Base-by-base conservation (phyloP, 2,329 filamentous ascomycete species). In the Lachnellula hyalina region DNA sequence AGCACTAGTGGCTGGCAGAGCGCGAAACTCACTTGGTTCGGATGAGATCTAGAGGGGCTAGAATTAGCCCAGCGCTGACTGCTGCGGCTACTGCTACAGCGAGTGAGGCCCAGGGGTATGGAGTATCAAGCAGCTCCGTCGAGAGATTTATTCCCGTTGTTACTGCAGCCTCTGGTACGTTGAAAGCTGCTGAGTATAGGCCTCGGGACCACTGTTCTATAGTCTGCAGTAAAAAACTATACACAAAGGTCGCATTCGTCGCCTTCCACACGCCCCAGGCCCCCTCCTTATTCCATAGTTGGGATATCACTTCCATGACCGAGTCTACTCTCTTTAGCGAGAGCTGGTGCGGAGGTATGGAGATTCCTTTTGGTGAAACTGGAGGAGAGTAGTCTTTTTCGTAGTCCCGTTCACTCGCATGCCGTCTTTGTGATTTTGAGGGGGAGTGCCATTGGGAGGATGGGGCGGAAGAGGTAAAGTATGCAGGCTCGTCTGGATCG, bases 231-330 rank as follows among this genome's bases (percentile, higher is more conserved):
- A 97, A 78, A 47, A 96, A 83, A 0, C 86, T 89, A 73, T 97
- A 96, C 49, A 97, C 78, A 67, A 97, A 99, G 1, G 91, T 95
- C 14, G 89, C 84, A 69, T 97, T 97, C 38, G 91, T 90, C 8
- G 87, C 85, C 71, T 96, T 96, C 92, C 93, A 99, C 5, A 96
- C 85, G 4, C 94, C 94, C 79, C 91, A 92, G 0, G 86, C 86
- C 36, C 91, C 90, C 69, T 96, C 93, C 63, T 88, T 93, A 47
- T 86, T 81, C 89, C 94, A 97, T 19, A 97, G 75, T 68, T 95
- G 88, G 6, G 86, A 85, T 57, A 99, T 82, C 2, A 94, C 90
- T 62, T 96, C 90, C 64, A 92, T 81, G 54, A 97, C 78, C 0
- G 92, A 93, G 68, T 93, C 88, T 11, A 89, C 78, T 56, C 85